Conservation (phyloP, 768 basidiomycete species). For the Rhizopogon sp. region DNA sequence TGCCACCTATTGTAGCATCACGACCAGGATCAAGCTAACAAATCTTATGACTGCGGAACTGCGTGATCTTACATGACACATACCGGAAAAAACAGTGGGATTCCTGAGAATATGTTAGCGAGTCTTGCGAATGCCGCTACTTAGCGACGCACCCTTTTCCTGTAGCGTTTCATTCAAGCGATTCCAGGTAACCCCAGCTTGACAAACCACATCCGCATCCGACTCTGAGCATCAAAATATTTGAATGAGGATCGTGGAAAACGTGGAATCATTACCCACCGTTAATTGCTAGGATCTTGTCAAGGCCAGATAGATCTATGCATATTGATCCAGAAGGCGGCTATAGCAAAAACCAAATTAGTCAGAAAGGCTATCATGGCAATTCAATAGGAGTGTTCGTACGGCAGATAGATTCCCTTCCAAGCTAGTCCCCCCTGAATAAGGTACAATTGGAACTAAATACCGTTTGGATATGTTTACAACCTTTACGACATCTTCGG, state of each 20-base stretch:
- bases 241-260: background rate
- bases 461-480: slow-evolving; percentile 68
- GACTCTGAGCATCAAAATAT: slow-evolving; percentile 34
- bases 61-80: background rate
- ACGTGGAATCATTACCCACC: slow-evolving; percentile 28
- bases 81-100: slow-evolving; percentile 13
- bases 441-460: slow-evolving; percentile 69
- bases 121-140: background rate
- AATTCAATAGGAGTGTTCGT: slow-evolving; percentile 8
- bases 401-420: slow-evolving; percentile 81
- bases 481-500: slow-evolving; percentile 74
- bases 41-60: background rate
- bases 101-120: slow-evolving; percentile 5
- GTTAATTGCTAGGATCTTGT: slow-evolving; percentile 51
- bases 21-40: slow-evolving; percentile 12
- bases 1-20: slow-evolving; percentile 67
- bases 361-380: background rate
- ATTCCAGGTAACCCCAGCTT: slow-evolving; percentile 74
- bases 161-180: slow-evolving; percentile 63
- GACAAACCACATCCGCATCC: slow-evolving; percentile 67
- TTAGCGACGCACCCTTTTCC: slow-evolving; percentile 35
- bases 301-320: slow-evolving; percentile 55
- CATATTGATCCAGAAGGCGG: slow-evolving; percentile 46
- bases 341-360: background rate
- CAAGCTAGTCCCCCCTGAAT: slow-evolving; percentile 77